phyloP scores from a whole-genome alignment of 106 monocot species.

The Allium sativum region DNA sequence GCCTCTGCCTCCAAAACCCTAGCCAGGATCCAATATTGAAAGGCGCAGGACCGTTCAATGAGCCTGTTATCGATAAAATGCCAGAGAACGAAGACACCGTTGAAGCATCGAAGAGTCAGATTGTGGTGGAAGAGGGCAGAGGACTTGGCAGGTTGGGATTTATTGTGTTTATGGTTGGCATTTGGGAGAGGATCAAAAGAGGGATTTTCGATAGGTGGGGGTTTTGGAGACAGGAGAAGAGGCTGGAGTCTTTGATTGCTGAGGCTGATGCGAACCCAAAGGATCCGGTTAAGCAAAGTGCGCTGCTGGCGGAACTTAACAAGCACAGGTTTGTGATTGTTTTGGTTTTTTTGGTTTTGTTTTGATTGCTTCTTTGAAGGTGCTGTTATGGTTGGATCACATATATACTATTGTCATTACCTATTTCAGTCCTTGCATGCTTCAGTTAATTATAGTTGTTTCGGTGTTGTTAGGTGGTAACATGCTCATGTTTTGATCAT shows the following conservation, averaged over 20 bases:
- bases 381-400: too few species aligned
- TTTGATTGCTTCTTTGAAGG: not conserved
- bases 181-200: slow-evolving; percentile 28
- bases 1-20: slow-evolving; percentile 7
- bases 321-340: slow-evolving; percentile 54
- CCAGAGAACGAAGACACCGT: not conserved
- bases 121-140: not conserved
- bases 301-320: slow-evolving; percentile 79
- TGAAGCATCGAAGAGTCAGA: slow-evolving; percentile 5
- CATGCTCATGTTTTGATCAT: too few species aligned
- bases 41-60: not conserved
- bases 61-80: slow-evolving; percentile 1
- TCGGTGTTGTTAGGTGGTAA: too few species aligned
- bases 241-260: slow-evolving; percentile 58
- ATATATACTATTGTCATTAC: too few species aligned
- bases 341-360: not conserved
- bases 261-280: slow-evolving; percentile 83
- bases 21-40: slow-evolving; percentile 6
- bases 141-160: slow-evolving; percentile 15
- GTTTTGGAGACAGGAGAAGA: slow-evolving; percentile 62
- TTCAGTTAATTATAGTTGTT: too few species aligned
- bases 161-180: slow-evolving; percentile 29
- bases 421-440: too few species aligned
- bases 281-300: slow-evolving; percentile 61
- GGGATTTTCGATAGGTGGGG: slow-evolving; percentile 48